Conservation (phyloP, 108 stramenopile species). For the Mayamaea pseudoterrestris region DNA sequence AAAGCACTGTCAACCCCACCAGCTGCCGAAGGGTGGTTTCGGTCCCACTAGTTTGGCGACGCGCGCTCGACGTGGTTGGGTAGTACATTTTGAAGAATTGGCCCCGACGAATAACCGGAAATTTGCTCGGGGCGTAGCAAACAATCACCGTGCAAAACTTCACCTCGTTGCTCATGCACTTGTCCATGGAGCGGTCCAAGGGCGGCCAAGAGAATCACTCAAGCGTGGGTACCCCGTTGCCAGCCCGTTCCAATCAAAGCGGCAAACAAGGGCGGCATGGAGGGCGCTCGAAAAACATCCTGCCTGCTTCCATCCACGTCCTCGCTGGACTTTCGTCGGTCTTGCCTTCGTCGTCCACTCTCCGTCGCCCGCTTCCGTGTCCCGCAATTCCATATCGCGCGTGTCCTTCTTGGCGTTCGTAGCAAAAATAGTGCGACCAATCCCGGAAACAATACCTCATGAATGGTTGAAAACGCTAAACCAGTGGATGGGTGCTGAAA, state of each 20-base stretch:
- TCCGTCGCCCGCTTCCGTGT: conserved; percentile 86
- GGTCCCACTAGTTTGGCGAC: conserved; percentile 24
- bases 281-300: conserved; percentile 93
- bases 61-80: conserved; percentile 47
- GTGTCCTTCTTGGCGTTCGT: conserved; percentile 87
- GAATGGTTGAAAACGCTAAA: conserved; percentile 95
- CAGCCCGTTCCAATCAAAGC: conserved; percentile 91
- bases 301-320: conserved; percentile 42
- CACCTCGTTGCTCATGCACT: conserved; percentile 94
- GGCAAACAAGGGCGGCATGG: conserved; percentile 71
- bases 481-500: conserved; percentile 99
- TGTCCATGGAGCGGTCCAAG: conserved; percentile 86
- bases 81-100: conserved; percentile 87
- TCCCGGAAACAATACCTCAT: conserved; percentile 98
- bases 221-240: conserved; percentile 84
- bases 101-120: conserved; percentile 82
- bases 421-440: conserved; percentile 91
- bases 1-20: conserved; percentile 73
- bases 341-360: conserved; percentile 78
- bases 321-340: conserved; percentile 47
- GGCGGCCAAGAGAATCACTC: conserved; percentile 90
- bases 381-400: conserved; percentile 94
- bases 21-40: conserved; percentile 51
- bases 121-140: conserved; percentile 81
- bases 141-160: conserved; percentile 81